phyloP scores from a whole-genome alignment of 139 green algal genomes.

The Edaphochlamys debaryana region DNA sequence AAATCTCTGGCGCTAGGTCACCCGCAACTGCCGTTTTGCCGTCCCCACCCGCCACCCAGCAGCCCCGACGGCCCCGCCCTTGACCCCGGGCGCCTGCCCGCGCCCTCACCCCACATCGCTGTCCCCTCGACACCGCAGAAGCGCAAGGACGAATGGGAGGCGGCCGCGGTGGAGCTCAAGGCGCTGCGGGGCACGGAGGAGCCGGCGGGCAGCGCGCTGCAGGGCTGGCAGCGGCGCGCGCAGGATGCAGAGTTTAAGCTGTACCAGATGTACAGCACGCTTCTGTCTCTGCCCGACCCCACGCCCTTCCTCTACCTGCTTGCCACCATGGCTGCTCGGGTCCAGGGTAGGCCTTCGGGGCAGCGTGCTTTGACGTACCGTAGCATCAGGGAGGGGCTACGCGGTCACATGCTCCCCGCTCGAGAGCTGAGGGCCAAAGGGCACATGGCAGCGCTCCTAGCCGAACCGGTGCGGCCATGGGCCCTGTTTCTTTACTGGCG shows the following conservation, averaged over 20 bases:
- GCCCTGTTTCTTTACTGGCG: too few relatives aligned
- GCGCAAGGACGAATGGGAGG: slow-evolving; percentile 45
- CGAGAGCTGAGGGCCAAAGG: too few relatives aligned
- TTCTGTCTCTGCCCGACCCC: slow-evolving; percentile 38
- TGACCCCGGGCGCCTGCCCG: too few relatives aligned
- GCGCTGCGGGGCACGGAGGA: slow-evolving; percentile 8
- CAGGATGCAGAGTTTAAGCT: slow-evolving; percentile 54
- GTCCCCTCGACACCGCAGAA: slow-evolving; percentile 9
- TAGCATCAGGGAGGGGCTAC: too few relatives aligned
- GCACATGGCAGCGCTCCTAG: too few relatives aligned
- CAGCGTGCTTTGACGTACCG: background rate
- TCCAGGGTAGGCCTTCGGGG: slow-evolving; percentile 18
- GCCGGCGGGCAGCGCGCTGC: background rate
- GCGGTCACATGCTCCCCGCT: too few relatives aligned
- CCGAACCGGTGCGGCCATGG: too few relatives aligned
- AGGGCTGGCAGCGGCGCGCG: slow-evolving; percentile 47
- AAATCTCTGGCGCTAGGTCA: too few relatives aligned
- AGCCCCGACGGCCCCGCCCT: too few relatives aligned
- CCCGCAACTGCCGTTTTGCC: background rate
- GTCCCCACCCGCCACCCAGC: background rate
- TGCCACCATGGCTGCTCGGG: slow-evolving; percentile 15
- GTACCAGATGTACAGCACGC: slow-evolving; percentile 37
- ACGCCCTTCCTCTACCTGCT: slow-evolving; percentile 30
- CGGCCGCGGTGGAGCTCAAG: slow-evolving; percentile 37
- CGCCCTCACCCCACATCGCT: background rate